Conservation (phyloP, 2,329 filamentous ascomycete species). For the Paecilomyces sp. region DNA sequence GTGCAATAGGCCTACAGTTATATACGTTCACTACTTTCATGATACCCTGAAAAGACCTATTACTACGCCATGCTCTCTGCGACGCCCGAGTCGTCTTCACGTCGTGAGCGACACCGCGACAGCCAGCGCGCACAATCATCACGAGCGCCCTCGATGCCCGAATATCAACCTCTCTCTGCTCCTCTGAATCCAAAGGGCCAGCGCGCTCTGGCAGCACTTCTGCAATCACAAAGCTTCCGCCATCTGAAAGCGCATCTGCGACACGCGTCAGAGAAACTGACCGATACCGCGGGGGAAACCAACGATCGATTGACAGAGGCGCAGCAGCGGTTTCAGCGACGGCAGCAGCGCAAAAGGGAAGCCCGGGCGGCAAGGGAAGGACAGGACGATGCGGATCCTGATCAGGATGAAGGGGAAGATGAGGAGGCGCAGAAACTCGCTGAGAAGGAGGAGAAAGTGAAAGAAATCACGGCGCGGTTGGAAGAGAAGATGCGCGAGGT, state of each 20-base stretch:
- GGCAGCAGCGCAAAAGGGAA: slow-evolving; percentile 20
- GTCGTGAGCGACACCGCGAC: slow-evolving; percentile 1
- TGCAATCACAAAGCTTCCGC: slow-evolving; percentile 32
- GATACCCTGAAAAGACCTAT: neutral
- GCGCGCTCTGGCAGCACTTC: slow-evolving; percentile 39
- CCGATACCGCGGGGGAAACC: slow-evolving; percentile 43
- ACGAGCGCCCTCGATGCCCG: slow-evolving; percentile 28
- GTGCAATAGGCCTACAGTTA: neutral
- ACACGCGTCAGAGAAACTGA: slow-evolving; percentile 41
- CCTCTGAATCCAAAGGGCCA: slow-evolving; percentile 44
- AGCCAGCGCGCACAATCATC: slow-evolving; percentile 3
- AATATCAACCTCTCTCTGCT: slow-evolving; percentile 48
- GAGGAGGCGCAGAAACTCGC: slow-evolving; percentile 34
- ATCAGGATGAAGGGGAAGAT: slow-evolving; percentile 29
- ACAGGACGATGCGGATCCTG: slow-evolving; percentile 20
- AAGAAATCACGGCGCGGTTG: slow-evolving; percentile 46
- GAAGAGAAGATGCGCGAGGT: slow-evolving; percentile 52
- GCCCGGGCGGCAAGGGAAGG: slow-evolving; percentile 14
- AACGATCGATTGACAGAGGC: slow-evolving; percentile 47
- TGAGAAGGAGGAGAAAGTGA: slow-evolving; percentile 40
- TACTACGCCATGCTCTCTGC: slow-evolving; percentile 3
- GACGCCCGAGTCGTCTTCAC: slow-evolving; percentile 3
- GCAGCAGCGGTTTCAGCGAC: slow-evolving; percentile 28
- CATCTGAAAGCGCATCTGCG: slow-evolving; percentile 44
- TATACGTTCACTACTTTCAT: neutral